Base-by-base conservation (phyloP, 352 stramenopile genomes). In the Phytophthora brassicae region DNA sequence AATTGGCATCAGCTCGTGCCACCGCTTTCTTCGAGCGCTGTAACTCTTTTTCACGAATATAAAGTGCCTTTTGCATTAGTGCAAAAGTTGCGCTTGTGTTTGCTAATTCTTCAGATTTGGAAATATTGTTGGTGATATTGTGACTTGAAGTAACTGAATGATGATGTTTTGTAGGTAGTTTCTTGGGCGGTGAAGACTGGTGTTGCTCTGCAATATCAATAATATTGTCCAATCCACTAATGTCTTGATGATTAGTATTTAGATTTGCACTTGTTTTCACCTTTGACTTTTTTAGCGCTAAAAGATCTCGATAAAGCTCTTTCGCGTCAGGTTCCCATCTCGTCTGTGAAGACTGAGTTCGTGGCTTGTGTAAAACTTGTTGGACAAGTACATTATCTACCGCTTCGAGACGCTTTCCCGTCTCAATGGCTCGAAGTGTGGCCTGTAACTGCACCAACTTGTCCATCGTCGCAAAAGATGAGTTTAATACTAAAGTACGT, bases 401-500 rank as follows among this genome's bases (percentile, higher is more conserved):
- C 1, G 48, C 56, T 51, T 83, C 76, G 28, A 89, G 67, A 0
- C 72, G 68, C 13, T 75, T 53, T 17, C 80, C 80, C 4, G 56
- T 74, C 47, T 89, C 80, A n/a, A 88, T 89, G 7, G 68, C 72
- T 11, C 74, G 77, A 53, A 89, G 67, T 43, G 72, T 65, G 33
- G 46, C 51, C 59, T 88, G 77, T 35, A 89, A 60, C 41, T 77
- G 71, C n/a, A 53, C 50, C 9, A 85, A 51, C 36, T 69, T 68
- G 28, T 71, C 57, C 64, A 71, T 71, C 46, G 28, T 45, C 23
- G 2, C 39, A 9, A 44, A 17, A 6, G 36, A 6, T n/a, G n/a
- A n/a, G n/a, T n/a, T n/a, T n/a, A 39, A 13, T n/a, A 39, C 22
- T 39, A n/a, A n/a, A n/a, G n/a, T 49, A 45, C 36, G 48, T 43